Percentiles rank a stretch among this genome's conserved stretches.
Evolutionary conservation across 1,284 basidiomycete species (phyloP).

Genomic region (Anthracocystis panici-leucophaei): DNA sequence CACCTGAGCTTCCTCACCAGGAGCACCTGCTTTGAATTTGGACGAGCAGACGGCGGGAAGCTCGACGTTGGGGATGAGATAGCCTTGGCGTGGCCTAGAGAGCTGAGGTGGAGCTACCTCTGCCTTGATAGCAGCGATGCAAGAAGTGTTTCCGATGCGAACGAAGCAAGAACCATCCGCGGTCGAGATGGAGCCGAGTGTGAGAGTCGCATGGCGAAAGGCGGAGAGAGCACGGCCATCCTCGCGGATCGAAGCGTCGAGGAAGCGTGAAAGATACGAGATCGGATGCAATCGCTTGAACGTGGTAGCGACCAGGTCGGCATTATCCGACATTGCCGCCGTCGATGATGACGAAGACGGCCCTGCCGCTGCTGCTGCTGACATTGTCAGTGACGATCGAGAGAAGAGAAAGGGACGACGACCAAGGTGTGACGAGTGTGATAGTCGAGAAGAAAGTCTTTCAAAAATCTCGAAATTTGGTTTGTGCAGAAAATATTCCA

Average conservation of each 20-base stretch:
- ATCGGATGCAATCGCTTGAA: constrained; percentile 57
- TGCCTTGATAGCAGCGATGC: constrained; percentile 57
- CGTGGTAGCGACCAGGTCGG: constrained; percentile 44
- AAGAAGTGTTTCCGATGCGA: constrained; percentile 47
- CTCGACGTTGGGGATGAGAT: constrained; percentile 80
- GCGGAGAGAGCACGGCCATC: constrained; percentile 38
- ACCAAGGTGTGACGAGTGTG: background rate
- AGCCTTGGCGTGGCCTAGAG: constrained; percentile 36
- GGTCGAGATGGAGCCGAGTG: constrained; percentile 49
- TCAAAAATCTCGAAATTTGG: background rate
- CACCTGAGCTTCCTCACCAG: constrained; percentile 70
- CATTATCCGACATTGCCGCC: background rate
- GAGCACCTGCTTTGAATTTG: constrained; percentile 92
- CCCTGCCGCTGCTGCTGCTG: constrained; percentile 15
- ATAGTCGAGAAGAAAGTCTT: constrained; percentile 1
- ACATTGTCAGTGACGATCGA: constrained; percentile 20
- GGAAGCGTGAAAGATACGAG: constrained; percentile 55
- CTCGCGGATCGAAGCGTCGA: constrained; percentile 51
- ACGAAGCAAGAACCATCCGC: constrained; percentile 52
- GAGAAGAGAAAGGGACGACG: background rate
- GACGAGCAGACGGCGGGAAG: constrained; percentile 91
- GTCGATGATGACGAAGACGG: constrained; percentile 1
- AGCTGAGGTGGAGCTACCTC: constrained; percentile 49
- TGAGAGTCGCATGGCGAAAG: constrained; percentile 43
- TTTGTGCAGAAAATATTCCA: constrained; percentile 11